phyloP scores from a whole-genome alignment of 768 basidiomycete species.

The Tulasnella calospora region DNA sequence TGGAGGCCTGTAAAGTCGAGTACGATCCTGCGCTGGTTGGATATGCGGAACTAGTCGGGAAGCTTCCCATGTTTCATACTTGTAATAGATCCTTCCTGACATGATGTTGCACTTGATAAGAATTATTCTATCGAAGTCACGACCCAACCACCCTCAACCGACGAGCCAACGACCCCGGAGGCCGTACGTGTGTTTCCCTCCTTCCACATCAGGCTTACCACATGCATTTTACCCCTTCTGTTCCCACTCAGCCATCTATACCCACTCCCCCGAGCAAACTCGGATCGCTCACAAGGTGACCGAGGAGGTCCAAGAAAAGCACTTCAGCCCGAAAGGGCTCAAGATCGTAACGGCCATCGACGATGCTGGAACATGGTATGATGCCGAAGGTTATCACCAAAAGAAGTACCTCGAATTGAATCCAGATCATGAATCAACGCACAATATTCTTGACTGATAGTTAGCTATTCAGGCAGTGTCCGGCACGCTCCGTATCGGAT shows the following conservation, averaged over 20 bases:
- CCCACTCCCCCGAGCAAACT: conserved; percentile 64
- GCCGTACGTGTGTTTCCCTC: conserved; percentile 47
- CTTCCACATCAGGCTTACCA: not conserved
- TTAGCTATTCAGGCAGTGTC: too few relatives aligned
- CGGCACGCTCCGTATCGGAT: too few relatives aligned
- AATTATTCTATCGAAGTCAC: conserved; percentile 93
- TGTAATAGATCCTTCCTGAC: not conserved
- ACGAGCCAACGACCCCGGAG: conserved; percentile 73
- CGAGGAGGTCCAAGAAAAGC: conserved; percentile 73
- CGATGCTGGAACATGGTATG: conserved; percentile 68
- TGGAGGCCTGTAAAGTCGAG: conserved; percentile 80
- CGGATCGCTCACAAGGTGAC: conserved; percentile 70
- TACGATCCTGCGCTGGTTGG: conserved; percentile 73
- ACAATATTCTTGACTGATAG: conserved; percentile 70
- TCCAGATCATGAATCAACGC: conserved; percentile 82
- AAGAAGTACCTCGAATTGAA: conserved; percentile 71
- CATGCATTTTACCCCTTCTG: not conserved
- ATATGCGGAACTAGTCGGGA: conserved; percentile 83
- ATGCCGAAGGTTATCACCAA: conserved; percentile 44
- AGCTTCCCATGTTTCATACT: conserved; percentile 35
- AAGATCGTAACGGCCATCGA: conserved; percentile 76
- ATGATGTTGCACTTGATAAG: conserved; percentile 37
- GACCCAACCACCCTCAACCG: conserved; percentile 80
- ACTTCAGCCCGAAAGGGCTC: conserved; percentile 66
- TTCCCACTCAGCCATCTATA: conserved; percentile 76